Evolutionary conservation across 75 land plant species (phyloP).

Genomic region (Chamaecyparis obtusa): DNA sequence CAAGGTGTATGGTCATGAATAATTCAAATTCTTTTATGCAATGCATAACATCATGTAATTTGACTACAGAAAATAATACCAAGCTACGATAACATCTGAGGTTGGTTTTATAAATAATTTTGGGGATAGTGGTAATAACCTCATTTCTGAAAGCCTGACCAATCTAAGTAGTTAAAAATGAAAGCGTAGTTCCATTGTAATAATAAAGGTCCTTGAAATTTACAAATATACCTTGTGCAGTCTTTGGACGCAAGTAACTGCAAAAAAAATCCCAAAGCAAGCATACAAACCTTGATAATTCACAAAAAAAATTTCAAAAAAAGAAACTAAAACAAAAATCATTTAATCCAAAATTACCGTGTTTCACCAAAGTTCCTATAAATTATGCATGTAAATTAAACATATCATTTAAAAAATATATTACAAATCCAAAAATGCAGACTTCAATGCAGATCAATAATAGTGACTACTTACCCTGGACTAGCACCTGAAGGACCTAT

Average conservation of each 20-base stretch:
- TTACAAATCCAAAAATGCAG: not conserved
- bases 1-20: not conserved
- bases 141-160: constrained; percentile 97
- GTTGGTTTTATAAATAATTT: not conserved
- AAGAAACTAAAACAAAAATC: not conserved
- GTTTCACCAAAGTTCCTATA: not conserved
- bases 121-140: constrained; percentile 28
- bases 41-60: not conserved
- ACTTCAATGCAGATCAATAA: not conserved
- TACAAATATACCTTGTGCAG: constrained; percentile 98
- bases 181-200: constrained; percentile 81
- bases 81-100: not conserved
- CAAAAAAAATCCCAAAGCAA: not conserved
- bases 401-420: not conserved
- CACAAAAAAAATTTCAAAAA: not conserved
- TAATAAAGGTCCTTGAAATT: constrained; percentile 91
- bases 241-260: constrained; percentile 95
- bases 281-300: no score
- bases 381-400: not conserved
- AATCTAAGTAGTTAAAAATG: constrained; percentile 96
- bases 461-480: constrained; percentile 30
- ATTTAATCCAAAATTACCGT: not conserved
- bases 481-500: constrained; percentile 89
- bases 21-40: not conserved
- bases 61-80: not conserved